Percentiles rank a stretch among this genome's conserved stretches.
phyloP scores from a whole-genome alignment of 192 early-diverging fungal species.

The Linnemannia exigua region DNA sequence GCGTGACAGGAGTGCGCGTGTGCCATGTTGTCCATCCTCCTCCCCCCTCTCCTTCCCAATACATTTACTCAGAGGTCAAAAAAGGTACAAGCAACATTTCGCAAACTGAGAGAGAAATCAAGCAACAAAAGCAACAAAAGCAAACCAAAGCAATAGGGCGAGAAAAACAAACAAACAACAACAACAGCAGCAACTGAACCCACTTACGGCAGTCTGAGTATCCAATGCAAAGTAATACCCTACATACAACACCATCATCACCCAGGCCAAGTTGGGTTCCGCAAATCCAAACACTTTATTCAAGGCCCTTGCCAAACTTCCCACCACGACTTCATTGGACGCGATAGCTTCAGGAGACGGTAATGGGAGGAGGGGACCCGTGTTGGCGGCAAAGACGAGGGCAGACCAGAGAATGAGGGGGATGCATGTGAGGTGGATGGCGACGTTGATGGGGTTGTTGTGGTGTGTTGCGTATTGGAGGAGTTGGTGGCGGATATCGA shows the following conservation, averaged over 20 bases:
- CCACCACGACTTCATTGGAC: neutral
- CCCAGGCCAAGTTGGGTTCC: constrained; percentile 38
- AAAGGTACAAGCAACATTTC: too few species aligned
- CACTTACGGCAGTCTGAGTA: constrained; percentile 65
- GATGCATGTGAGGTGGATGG: constrained; percentile 89
- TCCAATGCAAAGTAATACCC: constrained; percentile 86
- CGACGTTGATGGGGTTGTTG: constrained; percentile 82
- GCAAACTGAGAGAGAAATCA: too few species aligned
- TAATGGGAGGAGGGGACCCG: constrained; percentile 53
- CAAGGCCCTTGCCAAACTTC: neutral
- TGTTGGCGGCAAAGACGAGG: constrained; percentile 69
- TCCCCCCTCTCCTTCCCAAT: too few species aligned
- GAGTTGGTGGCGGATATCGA: constrained; percentile 83
- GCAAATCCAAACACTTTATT: constrained; percentile 29
- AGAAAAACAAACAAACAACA: neutral
- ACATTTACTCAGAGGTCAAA: too few species aligned
- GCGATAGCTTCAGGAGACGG: neutral
- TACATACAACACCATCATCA: constrained; percentile 66
- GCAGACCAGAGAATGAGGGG: constrained; percentile 87
- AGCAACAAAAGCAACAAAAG: too few species aligned
- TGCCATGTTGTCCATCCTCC: too few species aligned
- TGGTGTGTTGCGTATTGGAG: constrained; percentile 85
- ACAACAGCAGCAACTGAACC: neutral
- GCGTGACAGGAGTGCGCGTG: too few species aligned
- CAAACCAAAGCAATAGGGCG: neutral